These are phyloP conservation scores for Boletus holoroseus DNA, from an alignment of 1,284 basidiomycete species.

Conservation along the genomic window DNA sequence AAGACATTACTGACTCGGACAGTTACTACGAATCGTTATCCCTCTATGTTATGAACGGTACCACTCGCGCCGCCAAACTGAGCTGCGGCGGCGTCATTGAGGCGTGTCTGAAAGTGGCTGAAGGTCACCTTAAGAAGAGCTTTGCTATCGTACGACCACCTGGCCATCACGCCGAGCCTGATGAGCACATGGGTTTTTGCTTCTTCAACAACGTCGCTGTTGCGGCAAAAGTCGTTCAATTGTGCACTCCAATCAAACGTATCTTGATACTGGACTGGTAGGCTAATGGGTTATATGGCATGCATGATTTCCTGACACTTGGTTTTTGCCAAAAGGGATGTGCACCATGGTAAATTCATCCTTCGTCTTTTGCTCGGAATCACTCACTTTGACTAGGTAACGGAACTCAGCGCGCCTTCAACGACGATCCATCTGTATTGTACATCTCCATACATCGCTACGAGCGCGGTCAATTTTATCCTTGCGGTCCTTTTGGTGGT, in stretches of 20 bases:
- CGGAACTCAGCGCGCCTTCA: slow-evolving; percentile 93
- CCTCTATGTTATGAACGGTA: slow-evolving; percentile 85
- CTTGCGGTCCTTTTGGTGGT: slow-evolving; percentile 84
- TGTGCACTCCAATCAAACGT: slow-evolving; percentile 63
- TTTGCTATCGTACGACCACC: slow-evolving; percentile 97
- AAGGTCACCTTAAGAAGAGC: slow-evolving; percentile 75
- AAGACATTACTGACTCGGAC: slow-evolving; percentile 68
- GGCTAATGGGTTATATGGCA: slow-evolving; percentile 30
- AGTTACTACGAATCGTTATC: slow-evolving; percentile 85
- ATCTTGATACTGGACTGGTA: slow-evolving; percentile 96
- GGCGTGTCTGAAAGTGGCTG: slow-evolving; percentile 82
- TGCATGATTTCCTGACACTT: slow-evolving; percentile 8
- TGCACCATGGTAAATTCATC: slow-evolving; percentile 76
- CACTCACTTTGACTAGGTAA: slow-evolving; percentile 58
- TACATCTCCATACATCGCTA: slow-evolving; percentile 97
- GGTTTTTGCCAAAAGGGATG: slow-evolving; percentile 63
- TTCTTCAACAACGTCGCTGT: slow-evolving; percentile 99
- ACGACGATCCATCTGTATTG: slow-evolving; percentile 86
- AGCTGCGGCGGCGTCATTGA: slow-evolving; percentile 96
- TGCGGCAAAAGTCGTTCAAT: slow-evolving; percentile 76
- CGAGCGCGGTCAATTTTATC: slow-evolving; percentile 89
- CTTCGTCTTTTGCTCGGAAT: not conserved
- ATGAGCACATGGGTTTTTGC: slow-evolving; percentile 98
- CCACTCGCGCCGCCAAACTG: slow-evolving; percentile 78
- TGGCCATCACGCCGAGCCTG: slow-evolving; percentile 97